Evolutionary conservation across 768 basidiomycete genomes (phyloP), one percentile per base, ranked within the genome.

Genomic region (Pleurotus salmoneostramineus): DNA sequence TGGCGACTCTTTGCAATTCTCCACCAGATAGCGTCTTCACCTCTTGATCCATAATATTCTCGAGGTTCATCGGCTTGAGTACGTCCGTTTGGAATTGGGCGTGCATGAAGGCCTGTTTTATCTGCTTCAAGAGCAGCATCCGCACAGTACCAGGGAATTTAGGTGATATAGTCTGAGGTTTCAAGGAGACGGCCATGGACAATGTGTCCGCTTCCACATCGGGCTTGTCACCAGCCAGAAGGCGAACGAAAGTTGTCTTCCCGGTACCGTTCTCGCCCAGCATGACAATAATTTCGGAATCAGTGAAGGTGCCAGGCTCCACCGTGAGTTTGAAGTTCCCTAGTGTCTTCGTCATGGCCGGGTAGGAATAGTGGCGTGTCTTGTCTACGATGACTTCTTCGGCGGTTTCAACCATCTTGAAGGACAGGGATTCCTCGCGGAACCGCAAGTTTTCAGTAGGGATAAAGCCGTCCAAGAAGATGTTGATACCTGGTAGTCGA

Each of bases 31-130:
- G 75, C 21, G 96, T 98, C 79, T 94, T 94, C 17, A 99, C 97
- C 37, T 98, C 94, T 74, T 99, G 95, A 71, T 99, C 97, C 78
- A 99, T 87, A 61, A 99, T 88, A 57, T 85, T 83, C 43, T 99
- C 97, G 66, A 99, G 71, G 69, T 76, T 92, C 96, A 99, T 98
- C 27, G 96, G 96, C 76, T 98, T 98, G 61, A 98, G 74, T 46
- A 98, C 97, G 68, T 98, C 97, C 43, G 91, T 91, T 72, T 96
- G 92, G 89, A 99, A 99, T 73, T 98, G 97, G n/a, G 95, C 90
- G 71, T 97, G 95, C 95, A 98, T 96, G 75, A 97, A 98, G 33
- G 94, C 85, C 17, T 83, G 79, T 75, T 96, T 95, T 77, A 98
- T 97, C 73, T 89, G 86, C 77, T 97, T 98, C 51, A 99, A 68